These are phyloP conservation scores for Ceratocystis ficicola DNA, from an alignment of 2,329 filamentous ascomycete species.

Conservation along the genomic window DNA sequence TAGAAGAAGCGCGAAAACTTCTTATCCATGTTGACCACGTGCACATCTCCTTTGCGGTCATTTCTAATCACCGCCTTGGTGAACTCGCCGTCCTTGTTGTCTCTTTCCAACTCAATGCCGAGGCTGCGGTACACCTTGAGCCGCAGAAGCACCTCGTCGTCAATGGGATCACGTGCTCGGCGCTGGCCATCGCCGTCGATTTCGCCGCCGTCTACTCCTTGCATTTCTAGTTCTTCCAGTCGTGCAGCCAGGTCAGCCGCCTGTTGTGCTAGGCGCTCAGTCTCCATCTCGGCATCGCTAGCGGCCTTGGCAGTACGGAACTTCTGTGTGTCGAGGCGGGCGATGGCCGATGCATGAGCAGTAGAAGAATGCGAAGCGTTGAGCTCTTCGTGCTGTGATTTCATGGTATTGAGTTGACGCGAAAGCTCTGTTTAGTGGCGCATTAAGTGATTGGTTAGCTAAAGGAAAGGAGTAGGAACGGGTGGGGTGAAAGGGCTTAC, in stretches of 20 bases:
- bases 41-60: constrained; percentile 75
- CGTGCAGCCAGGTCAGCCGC: constrained; percentile 61
- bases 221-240: constrained; percentile 70
- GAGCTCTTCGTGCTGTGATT: constrained; percentile 65
- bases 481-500: constrained; percentile 27
- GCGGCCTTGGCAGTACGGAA: constrained; percentile 90
- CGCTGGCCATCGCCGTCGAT: constrained; percentile 25
- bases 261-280: constrained; percentile 76
- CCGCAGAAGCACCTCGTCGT: constrained; percentile 58
- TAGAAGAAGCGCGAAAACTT: constrained; percentile 89
- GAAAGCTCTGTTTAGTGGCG: constrained; percentile 41
- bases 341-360: constrained; percentile 71
- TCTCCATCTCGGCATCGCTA: constrained; percentile 81
- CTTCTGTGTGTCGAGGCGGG: constrained; percentile 81
- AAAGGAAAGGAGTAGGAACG: constrained; percentile 24
- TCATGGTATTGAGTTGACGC: constrained; percentile 62
- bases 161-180: constrained; percentile 35
- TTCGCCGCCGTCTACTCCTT: constrained; percentile 64
- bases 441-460: constrained; percentile 2
- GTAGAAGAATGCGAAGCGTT: constrained; percentile 61
- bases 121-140: constrained; percentile 84
- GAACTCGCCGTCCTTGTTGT: constrained; percentile 65
- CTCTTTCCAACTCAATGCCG: constrained; percentile 75
- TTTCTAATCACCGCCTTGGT: constrained; percentile 77
- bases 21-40: constrained; percentile 86